These are phyloP conservation scores for Schwanniomyces etchellsii DNA, from an alignment of 1,139 yeast species.

Conservation along the genomic window DNA sequence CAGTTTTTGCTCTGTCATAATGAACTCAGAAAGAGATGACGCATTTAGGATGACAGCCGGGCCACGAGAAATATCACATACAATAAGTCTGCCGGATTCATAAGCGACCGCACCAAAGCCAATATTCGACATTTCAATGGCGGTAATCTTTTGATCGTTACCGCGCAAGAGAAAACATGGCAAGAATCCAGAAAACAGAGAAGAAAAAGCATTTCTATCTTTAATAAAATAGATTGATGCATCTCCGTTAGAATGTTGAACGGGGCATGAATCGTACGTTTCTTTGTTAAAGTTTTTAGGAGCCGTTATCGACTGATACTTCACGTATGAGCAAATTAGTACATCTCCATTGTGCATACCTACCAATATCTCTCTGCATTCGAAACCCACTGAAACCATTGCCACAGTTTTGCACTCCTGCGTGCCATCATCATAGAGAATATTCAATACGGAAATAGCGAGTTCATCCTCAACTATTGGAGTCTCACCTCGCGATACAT, in stretches of 20 bases:
- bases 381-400: constrained; percentile 68
- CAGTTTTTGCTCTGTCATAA: constrained; percentile 30
- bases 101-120: constrained; percentile 88
- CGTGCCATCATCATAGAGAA: constrained; percentile 25
- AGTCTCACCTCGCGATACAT: constrained; percentile 72
- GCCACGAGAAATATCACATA: constrained; percentile 74
- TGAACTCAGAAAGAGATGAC: constrained; percentile 36
- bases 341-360: constrained; percentile 70
- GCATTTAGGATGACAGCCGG: constrained; percentile 67
- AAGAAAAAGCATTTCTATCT: constrained; percentile 25
- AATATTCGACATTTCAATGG: constrained; percentile 62
- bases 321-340: constrained; percentile 69
- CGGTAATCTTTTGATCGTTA: constrained; percentile 43
- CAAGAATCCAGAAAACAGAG: constrained; percentile 43
- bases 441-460: constrained; percentile 31
- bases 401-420: constrained; percentile 40
- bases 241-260: constrained; percentile 31
- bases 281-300: constrained; percentile 9
- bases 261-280: constrained; percentile 26
- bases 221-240: constrained; percentile 29
- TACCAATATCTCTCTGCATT: constrained; percentile 70
- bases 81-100: constrained; percentile 65
- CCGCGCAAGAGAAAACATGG: constrained; percentile 49
- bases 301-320: constrained; percentile 10
- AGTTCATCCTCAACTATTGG: constrained; percentile 47